phyloP scores from a whole-genome alignment of 257 asterid genomes.

The Ocimum tenuiflorum region DNA sequence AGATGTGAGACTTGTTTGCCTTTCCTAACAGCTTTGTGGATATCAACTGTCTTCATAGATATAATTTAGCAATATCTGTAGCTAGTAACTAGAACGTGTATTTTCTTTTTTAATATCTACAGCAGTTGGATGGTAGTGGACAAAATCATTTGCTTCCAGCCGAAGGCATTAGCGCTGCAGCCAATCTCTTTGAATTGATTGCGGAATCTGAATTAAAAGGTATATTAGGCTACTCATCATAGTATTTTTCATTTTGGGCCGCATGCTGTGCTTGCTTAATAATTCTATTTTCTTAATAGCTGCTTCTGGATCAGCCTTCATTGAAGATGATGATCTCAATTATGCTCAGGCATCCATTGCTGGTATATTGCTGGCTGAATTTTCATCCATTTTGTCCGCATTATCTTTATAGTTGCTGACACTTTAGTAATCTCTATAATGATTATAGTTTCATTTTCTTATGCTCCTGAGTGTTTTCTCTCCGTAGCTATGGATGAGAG shows the following conservation, averaged over 20 bases:
- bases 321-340: slow-evolving; percentile 56
- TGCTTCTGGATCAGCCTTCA: slow-evolving; percentile 74
- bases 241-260: slow-evolving; percentile 7
- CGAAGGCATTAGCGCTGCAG: slow-evolving; percentile 76
- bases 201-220: slow-evolving; percentile 81
- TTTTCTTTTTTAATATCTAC: slow-evolving; percentile 29
- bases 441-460: slow-evolving; percentile 5
- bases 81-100: slow-evolving; percentile 3
- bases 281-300: slow-evolving; percentile 36
- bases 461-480: slow-evolving; percentile 17
- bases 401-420: neutral
- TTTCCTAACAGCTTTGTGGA: too few relatives aligned
- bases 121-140: slow-evolving; percentile 59
- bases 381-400: neutral
- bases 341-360: slow-evolving; percentile 71
- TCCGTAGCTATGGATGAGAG: slow-evolving; percentile 96
- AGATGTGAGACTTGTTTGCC: too few relatives aligned
- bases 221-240: slow-evolving; percentile 21
- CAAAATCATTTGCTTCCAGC: slow-evolving; percentile 49
- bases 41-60: neutral
- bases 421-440: slow-evolving; percentile 10
- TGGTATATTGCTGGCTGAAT: slow-evolving; percentile 35
- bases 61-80: slow-evolving; percentile 2
- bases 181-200: slow-evolving; percentile 72
- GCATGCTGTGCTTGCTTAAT: slow-evolving; percentile 21